These are phyloP conservation scores for Didymella pinodella DNA, from an alignment of 2,329 filamentous ascomycete species.

Conservation along the genomic window DNA sequence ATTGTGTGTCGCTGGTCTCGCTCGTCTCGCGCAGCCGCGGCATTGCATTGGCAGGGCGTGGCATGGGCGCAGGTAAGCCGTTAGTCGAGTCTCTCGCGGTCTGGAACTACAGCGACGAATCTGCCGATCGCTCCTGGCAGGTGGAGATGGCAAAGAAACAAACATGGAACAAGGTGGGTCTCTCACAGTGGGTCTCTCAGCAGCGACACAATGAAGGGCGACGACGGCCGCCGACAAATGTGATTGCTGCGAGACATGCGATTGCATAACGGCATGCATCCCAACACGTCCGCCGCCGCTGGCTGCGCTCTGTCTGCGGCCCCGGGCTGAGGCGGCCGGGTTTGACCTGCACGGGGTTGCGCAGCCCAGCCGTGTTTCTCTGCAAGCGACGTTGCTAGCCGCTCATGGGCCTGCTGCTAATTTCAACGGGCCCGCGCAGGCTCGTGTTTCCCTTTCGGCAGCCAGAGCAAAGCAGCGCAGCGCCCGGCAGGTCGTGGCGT, in stretches of 20 bases:
- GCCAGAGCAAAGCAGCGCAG: constrained; percentile 11
- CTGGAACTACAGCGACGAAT: constrained; percentile 11
- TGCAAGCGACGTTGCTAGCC: constrained; percentile 17
- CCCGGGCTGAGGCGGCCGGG: background rate
- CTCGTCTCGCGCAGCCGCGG: background rate
- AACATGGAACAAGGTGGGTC: background rate
- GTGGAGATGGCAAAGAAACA: constrained; percentile 11
- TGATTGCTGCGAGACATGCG: constrained; percentile 11
- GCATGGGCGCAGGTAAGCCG: constrained; percentile 10
- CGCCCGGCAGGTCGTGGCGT: constrained; percentile 9
- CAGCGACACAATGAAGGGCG: background rate
- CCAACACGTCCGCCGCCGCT: background rate
- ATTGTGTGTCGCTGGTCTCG: constrained; percentile 4
- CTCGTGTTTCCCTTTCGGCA: constrained; percentile 14
- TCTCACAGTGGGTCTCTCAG: background rate
- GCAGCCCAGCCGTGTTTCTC: constrained; percentile 13
- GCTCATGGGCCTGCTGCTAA: constrained; percentile 20
- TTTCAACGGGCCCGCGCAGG: constrained; percentile 27
- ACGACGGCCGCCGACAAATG: background rate
- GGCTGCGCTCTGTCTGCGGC: background rate
- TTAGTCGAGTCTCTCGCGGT: constrained; percentile 7
- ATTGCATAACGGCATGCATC: constrained; percentile 13
- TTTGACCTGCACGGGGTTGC: background rate
- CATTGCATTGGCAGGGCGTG: constrained; percentile 5
- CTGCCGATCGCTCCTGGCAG: constrained; percentile 8